Conservation (phyloP, 169 alveolate genomes). For the Amoebophrya sp. region DNA sequence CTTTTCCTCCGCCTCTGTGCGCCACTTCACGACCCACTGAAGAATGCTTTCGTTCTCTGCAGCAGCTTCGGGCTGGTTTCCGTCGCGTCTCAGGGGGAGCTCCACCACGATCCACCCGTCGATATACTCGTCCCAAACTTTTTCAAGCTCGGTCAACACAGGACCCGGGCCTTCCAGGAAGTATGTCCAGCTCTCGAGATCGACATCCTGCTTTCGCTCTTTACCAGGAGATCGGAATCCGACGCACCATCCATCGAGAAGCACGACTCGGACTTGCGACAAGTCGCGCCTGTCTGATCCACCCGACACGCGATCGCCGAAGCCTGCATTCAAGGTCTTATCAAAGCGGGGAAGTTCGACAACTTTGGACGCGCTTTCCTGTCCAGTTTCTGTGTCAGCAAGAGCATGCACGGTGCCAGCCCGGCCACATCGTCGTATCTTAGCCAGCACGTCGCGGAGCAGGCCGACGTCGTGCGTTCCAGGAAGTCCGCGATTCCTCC, state of each 20-base stretch:
- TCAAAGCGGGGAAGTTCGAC: not conserved
- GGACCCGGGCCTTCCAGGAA: not conserved
- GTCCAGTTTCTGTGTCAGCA: not conserved
- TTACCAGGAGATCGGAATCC: not conserved
- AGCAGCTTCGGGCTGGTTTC: too few species aligned
- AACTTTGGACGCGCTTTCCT: not conserved
- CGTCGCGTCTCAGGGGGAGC: not conserved
- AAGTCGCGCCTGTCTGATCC: not conserved
- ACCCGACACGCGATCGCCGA: too few species aligned
- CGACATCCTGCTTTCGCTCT: not conserved
- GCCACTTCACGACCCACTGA: not conserved
- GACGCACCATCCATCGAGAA: not conserved
- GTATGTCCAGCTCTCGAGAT: not conserved
- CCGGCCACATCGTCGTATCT: not conserved
- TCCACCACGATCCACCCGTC: not conserved
- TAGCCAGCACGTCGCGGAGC: not conserved
- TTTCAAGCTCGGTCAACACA: not conserved
- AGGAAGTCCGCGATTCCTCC: not conserved
- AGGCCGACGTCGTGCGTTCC: not conserved
- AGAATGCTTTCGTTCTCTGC: not conserved
- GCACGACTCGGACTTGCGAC: not conserved
- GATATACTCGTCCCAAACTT: not conserved
- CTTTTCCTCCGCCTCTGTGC: not conserved
- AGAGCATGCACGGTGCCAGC: not conserved
- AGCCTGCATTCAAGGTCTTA: not conserved